Evolutionary conservation across 139 green algal species (phyloP).

Genomic region (Bryopsis sp.): DNA sequence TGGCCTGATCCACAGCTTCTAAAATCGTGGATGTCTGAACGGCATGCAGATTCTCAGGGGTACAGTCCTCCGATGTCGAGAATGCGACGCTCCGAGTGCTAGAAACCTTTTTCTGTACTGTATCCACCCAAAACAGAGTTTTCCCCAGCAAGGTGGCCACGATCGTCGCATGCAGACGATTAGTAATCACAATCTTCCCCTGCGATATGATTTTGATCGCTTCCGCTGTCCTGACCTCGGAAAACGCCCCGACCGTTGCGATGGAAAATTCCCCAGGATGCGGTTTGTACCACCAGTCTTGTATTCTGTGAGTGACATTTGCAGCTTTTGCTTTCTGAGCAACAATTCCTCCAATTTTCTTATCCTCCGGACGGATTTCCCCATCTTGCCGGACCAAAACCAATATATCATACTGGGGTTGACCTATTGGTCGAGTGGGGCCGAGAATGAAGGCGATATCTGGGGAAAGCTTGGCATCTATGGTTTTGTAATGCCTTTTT

Average conservation of each 20-base stretch:
- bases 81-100: not conserved
- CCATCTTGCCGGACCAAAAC: not conserved
- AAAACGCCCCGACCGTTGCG: not conserved
- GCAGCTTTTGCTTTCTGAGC: not conserved
- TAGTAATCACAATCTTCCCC: not conserved
- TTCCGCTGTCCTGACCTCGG: not conserved
- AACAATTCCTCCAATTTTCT: not conserved
- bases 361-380: not conserved
- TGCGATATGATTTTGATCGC: not conserved
- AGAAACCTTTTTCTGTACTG: not conserved
- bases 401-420: not conserved
- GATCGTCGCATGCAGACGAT: not conserved
- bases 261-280: not conserved
- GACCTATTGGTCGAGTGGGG: not conserved
- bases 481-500: not conserved
- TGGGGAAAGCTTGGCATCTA: not conserved
- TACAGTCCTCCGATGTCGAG: not conserved
- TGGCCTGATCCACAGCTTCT: not conserved
- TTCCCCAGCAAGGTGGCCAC: not conserved
- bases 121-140: not conserved
- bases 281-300: not conserved
- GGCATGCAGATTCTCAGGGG: not conserved
- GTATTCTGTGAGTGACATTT: not conserved
- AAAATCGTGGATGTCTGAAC: not conserved
- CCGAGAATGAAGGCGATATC: constrained; percentile 6